Base-by-base conservation (phyloP, 371 early-diverging fungal genomes). In the Parasitella parasitica region DNA sequence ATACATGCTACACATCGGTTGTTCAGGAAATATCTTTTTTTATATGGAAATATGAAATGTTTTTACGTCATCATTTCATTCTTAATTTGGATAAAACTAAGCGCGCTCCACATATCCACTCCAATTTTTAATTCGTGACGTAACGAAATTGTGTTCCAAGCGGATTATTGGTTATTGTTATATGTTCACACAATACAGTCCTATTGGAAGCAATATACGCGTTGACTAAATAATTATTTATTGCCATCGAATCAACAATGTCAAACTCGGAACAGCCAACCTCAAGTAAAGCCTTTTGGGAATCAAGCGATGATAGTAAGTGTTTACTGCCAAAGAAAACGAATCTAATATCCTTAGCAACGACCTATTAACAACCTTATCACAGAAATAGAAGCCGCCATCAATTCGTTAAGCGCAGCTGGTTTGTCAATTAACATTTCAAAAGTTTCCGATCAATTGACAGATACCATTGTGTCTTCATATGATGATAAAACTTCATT, bases 361-460 rank as follows among this genome's bases (percentile, higher is more conserved):
- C 50, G 27, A 50, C 50, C 24, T 48, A 48, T 1, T 50, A 50
- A 50, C 50, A 50, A 30, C 53, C 11, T 52, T 34, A 52, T 52
- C 20, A 52, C 34, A 52, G 53, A 52, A 34, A 52, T 52, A 52
- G 18, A 52, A 34, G 53, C 52, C 35, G 52, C 52, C 52, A 52
- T 52, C 34, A 16, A 52, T 52, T 52, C 52, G 18, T 52, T 52
- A 52, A 20, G 30, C 52, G 30, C 52, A 52, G 52, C 53, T 41
- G 41, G 56, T 41, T 22, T 56, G 56, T 30, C 28, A 41, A 56
- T 56, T 41, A 56, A 38, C 39, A 30, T 56, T 41, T 38, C 30
- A 38, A 56, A 41, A 56, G 43, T 56, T 41, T 41, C 41, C 28
- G 56, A 56, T 41, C 56, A 56, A 56, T 27, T 56, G 56, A 56